Conservation (phyloP, 2,329 filamentous ascomycete genomes). For the Penicillium frequentans region DNA sequence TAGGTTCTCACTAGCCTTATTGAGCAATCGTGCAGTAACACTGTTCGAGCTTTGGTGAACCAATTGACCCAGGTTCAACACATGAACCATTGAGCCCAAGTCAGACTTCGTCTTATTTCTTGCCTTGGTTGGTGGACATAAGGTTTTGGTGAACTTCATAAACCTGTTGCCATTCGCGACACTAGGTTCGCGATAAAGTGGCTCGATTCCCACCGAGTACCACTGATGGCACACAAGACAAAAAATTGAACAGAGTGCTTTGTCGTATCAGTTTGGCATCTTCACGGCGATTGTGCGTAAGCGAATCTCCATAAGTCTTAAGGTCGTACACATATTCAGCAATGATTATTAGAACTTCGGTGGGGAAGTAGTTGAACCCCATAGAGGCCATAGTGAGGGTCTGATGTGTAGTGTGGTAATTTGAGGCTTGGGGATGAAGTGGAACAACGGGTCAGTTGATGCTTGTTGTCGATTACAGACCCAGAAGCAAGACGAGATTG, state of each 20-base stretch:
- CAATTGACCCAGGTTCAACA: conserved; percentile 54
- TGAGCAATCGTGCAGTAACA: conserved; percentile 57
- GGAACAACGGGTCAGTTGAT: background rate
- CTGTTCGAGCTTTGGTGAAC: conserved; percentile 62
- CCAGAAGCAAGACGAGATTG: background rate
- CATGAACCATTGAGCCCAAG: conserved; percentile 51
- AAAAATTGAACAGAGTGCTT: conserved; percentile 51
- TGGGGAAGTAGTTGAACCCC: conserved; percentile 44
- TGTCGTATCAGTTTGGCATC: conserved; percentile 32
- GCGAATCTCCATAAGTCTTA: background rate
- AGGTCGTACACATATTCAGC: conserved; percentile 41
- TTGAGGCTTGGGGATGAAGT: background rate
- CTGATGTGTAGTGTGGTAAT: background rate
- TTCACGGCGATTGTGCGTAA: background rate
- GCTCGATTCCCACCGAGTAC: conserved; percentile 54
- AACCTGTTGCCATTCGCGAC: conserved; percentile 54
- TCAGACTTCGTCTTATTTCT: conserved; percentile 47
- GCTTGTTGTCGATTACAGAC: background rate
- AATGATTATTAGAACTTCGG: conserved; percentile 56
- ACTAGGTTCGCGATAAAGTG: conserved; percentile 55
- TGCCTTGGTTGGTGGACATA: conserved; percentile 51
- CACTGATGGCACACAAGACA: conserved; percentile 57
- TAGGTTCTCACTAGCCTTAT: conserved; percentile 53
- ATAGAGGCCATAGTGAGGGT: background rate
- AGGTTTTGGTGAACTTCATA: conserved; percentile 53